phyloP scores from a whole-genome alignment of 148 eudicot genomes.

The Suaeda aralocaspica region DNA sequence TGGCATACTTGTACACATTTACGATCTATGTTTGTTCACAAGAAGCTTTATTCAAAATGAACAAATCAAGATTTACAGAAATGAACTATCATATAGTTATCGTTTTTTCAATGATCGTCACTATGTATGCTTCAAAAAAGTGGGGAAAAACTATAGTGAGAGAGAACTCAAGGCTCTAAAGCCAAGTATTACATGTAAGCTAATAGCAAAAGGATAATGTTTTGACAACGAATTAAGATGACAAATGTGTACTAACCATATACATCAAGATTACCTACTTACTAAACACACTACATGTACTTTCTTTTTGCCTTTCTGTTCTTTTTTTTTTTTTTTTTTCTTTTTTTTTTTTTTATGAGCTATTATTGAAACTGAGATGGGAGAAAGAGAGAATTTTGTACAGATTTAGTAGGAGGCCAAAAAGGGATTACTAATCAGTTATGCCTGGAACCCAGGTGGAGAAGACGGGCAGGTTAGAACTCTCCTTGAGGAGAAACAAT shows the following conservation, averaged over 20 bases:
- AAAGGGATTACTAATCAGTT: constrained; percentile 20
- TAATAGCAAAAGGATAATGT: constrained; percentile 1
- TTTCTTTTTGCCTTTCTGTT: constrained; percentile 21
- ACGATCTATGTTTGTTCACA: too few species aligned
- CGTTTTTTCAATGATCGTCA: constrained; percentile 9
- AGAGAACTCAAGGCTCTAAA: background rate
- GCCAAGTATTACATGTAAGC: constrained; percentile 13
- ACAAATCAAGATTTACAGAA: background rate
- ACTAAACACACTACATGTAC: constrained; percentile 22
- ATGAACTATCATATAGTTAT: constrained; percentile 11
- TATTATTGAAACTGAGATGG: constrained; percentile 9
- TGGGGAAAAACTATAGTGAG: background rate
- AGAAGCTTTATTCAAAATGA: background rate
- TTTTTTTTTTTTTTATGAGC: constrained; percentile 1
- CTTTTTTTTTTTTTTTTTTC: constrained; percentile 15
- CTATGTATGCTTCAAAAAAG: background rate
- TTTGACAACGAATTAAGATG: constrained; percentile 16
- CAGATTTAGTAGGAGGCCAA: constrained; percentile 30
- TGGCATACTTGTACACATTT: too few species aligned
- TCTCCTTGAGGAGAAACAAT: constrained; percentile 28
- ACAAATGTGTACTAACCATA: constrained; percentile 14
- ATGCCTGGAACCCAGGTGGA: constrained; percentile 18
- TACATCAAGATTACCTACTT: constrained; percentile 22
- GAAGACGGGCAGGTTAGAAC: constrained; percentile 22
- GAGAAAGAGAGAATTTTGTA: constrained; percentile 4